Evolutionary conservation across 352 stramenopile genomes (phyloP).

Genomic region (Phytophthora sojae): DNA sequence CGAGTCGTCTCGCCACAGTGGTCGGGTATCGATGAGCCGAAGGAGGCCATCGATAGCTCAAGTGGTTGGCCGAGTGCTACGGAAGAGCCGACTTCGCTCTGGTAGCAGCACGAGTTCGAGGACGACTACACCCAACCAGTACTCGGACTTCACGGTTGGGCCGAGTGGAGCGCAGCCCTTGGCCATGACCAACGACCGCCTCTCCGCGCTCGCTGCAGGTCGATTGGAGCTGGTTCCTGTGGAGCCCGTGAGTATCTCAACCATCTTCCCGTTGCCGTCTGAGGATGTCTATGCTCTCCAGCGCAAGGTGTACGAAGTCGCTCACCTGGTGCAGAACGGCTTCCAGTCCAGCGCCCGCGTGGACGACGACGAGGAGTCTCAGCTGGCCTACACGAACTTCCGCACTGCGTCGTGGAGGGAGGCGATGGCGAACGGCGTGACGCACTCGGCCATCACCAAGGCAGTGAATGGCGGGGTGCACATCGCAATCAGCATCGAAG

Average conservation of each 20-base stretch:
- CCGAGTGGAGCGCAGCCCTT: slow-evolving; percentile 30
- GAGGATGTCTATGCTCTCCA: slow-evolving; percentile 79
- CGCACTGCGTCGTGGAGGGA: slow-evolving; percentile 69
- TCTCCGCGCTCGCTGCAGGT: slow-evolving; percentile 40
- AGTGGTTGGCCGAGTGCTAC: slow-evolving; percentile 41
- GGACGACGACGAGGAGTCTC: slow-evolving; percentile 70
- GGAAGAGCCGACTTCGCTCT: slow-evolving; percentile 43
- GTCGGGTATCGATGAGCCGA: slow-evolving; percentile 32
- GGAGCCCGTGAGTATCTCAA: slow-evolving; percentile 72
- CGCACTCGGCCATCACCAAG: slow-evolving; percentile 73
- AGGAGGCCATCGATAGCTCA: slow-evolving; percentile 45
- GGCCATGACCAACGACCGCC: slow-evolving; percentile 37
- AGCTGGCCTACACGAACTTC: slow-evolving; percentile 79
- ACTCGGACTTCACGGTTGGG: slow-evolving; percentile 45
- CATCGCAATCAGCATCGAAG: slow-evolving; percentile 75
- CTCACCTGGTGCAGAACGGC: slow-evolving; percentile 71
- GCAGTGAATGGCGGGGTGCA: slow-evolving; percentile 75
- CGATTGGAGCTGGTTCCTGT: slow-evolving; percentile 59
- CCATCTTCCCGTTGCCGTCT: slow-evolving; percentile 77
- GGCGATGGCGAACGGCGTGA: slow-evolving; percentile 61
- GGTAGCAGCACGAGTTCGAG: slow-evolving; percentile 38
- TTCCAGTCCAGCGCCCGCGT: slow-evolving; percentile 70
- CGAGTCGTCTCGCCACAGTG: slow-evolving; percentile 42
- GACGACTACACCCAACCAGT: slow-evolving; percentile 40
- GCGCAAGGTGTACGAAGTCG: slow-evolving; percentile 79